Evolutionary conservation across 2,329 filamentous ascomycete genomes (phyloP).

Genomic region (Aspergillus sp.): DNA sequence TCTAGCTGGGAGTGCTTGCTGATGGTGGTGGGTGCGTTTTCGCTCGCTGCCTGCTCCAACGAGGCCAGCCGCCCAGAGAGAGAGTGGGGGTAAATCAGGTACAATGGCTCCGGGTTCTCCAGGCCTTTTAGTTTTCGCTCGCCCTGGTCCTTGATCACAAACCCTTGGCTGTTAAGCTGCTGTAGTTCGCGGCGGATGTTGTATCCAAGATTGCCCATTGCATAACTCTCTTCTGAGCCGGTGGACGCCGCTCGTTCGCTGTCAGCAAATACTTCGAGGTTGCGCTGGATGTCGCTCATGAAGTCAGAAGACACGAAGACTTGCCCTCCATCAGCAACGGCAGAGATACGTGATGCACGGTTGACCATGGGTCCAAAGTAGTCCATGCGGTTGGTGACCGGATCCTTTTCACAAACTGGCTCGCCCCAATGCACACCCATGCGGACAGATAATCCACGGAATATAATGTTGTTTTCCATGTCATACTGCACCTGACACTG

Average conservation of each 20-base stretch:
- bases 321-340: constrained; percentile 91
- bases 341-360: constrained; percentile 87
- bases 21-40: constrained; percentile 49
- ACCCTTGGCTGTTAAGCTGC: constrained; percentile 83
- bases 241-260: constrained; percentile 65
- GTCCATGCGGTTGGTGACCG: constrained; percentile 96
- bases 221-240: constrained; percentile 68
- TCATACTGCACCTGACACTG: constrained; percentile 80
- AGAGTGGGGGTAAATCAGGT: constrained; percentile 88
- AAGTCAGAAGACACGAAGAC: constrained; percentile 97
- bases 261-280: constrained; percentile 83
- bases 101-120: constrained; percentile 94
- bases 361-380: constrained; percentile 99
- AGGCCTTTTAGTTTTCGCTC: constrained; percentile 94
- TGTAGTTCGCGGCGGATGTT: constrained; percentile 83
- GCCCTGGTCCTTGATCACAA: constrained; percentile 93
- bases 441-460: constrained; percentile 86
- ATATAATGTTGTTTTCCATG: constrained; percentile 82
- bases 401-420: constrained; percentile 91
- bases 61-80: constrained; percentile 64
- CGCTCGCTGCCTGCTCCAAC: constrained; percentile 43
- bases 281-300: constrained; percentile 90
- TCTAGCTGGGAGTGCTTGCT: constrained; percentile 62
- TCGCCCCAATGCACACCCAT: constrained; percentile 98
- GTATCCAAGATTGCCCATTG: constrained; percentile 68